phyloP scores from a whole-genome alignment of 306 rosid species.

The Quercus alba region DNA sequence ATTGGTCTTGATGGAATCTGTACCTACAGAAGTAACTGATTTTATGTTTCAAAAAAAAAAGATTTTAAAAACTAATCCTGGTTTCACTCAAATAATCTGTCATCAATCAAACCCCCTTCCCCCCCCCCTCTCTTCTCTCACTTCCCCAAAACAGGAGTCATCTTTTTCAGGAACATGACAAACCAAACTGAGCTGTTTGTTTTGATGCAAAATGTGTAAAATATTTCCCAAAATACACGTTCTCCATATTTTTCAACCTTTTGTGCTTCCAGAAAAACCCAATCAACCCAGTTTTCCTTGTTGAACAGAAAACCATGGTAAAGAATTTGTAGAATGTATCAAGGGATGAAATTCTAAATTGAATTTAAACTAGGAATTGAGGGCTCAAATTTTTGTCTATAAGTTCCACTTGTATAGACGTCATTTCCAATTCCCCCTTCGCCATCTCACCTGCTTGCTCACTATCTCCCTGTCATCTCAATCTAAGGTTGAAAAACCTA shows the following conservation, averaged over 20 bases:
- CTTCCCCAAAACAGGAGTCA: not conserved
- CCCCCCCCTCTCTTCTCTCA: no score
- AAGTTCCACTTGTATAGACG: no score
- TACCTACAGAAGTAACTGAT: not conserved
- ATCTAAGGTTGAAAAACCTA: no score
- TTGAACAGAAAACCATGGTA: not conserved
- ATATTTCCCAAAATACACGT: not conserved
- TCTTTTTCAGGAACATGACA: not conserved
- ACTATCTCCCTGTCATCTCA: no score
- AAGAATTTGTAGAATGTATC: no score
- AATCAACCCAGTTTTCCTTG: not conserved
- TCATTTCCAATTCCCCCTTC: no score
- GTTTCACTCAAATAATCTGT: not conserved
- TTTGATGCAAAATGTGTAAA: not conserved
- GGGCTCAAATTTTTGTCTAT: no score
- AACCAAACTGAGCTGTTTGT: not conserved
- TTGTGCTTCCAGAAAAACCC: not conserved
- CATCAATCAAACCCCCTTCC: no score
- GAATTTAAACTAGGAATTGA: no score
- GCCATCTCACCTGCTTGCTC: no score
- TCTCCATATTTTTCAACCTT: not conserved
- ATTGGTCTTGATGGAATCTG: not conserved
- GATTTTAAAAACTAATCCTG: not conserved
- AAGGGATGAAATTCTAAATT: no score
- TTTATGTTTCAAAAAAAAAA: not conserved